These are phyloP conservation scores for Moniliophthora roreri DNA, from an alignment of 1,284 basidiomycete species.

Conservation along the genomic window DNA sequence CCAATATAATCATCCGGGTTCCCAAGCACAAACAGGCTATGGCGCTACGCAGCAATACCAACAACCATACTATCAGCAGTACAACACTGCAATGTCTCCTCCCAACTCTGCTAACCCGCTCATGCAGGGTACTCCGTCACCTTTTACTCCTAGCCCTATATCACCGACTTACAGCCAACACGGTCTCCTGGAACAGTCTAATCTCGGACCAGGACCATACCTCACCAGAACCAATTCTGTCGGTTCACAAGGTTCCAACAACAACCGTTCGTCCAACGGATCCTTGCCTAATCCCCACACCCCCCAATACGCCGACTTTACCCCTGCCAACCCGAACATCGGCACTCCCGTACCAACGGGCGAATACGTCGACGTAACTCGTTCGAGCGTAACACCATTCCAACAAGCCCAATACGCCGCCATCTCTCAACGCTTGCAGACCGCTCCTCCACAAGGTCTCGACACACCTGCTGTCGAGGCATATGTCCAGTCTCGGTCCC, in stretches of 20 bases:
- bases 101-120: constrained; percentile 14
- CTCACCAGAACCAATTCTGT: no score
- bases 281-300: constrained; percentile 15
- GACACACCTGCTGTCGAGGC: constrained; percentile 34
- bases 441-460: constrained; percentile 37
- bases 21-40: constrained; percentile 19
- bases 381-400: constrained; percentile 70
- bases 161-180: constrained; percentile 15
- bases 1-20: constrained; percentile 31
- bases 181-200: neutral
- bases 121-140: neutral
- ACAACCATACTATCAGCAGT: constrained; percentile 4
- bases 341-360: constrained; percentile 24
- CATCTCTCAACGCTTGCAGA: constrained; percentile 56
- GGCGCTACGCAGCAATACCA: constrained; percentile 18
- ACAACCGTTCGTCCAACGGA: constrained; percentile 1
- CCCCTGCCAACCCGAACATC: constrained; percentile 16
- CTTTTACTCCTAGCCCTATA: constrained; percentile 15
- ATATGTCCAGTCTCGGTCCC: constrained; percentile 18
- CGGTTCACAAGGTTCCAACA: no score
- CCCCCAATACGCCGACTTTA: neutral
- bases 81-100: constrained; percentile 2
- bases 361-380: constrained; percentile 60
- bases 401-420: constrained; percentile 74
- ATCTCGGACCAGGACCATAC: no score